Evolutionary conservation across 2,329 filamentous ascomycete species (phyloP).

Genomic region (Cadophora malorum): DNA sequence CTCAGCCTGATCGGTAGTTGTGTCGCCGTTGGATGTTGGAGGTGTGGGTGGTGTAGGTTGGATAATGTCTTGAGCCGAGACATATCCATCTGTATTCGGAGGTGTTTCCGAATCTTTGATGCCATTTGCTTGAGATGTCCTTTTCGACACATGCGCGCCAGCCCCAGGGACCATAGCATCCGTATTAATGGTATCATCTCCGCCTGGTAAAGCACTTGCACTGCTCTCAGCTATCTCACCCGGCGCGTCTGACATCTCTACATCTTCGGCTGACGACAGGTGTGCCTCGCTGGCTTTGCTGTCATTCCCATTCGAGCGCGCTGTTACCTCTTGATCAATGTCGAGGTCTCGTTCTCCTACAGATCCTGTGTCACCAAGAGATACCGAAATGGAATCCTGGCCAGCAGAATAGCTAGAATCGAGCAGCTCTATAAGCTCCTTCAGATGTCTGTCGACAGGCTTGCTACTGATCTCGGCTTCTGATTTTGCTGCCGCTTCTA

Average conservation of each 20-base stretch:
- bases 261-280: constrained; percentile 42
- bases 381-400: constrained; percentile 49
- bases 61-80: constrained; percentile 29
- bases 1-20: constrained; percentile 33
- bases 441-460: constrained; percentile 71
- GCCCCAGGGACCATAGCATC: constrained; percentile 34
- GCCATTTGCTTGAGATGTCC: constrained; percentile 41
- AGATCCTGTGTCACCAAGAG: constrained; percentile 50
- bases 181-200: constrained; percentile 30
- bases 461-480: constrained; percentile 82
- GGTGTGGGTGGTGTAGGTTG: constrained; percentile 63
- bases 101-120: constrained; percentile 50
- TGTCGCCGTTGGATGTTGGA: constrained; percentile 67
- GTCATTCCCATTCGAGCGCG: constrained; percentile 24
- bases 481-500: constrained; percentile 77
- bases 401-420: constrained; percentile 66
- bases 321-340: constrained; percentile 41
- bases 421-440: constrained; percentile 76
- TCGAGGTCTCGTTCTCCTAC: constrained; percentile 50
- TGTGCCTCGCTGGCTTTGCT: constrained; percentile 24
- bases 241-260: constrained; percentile 45
- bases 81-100: constrained; percentile 56
- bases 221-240: constrained; percentile 33
- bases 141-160: constrained; percentile 30
- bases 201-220: constrained; percentile 25